Base-by-base conservation (phyloP, 257 asterid genomes). In the Capsicum rhomboideum region DNA sequence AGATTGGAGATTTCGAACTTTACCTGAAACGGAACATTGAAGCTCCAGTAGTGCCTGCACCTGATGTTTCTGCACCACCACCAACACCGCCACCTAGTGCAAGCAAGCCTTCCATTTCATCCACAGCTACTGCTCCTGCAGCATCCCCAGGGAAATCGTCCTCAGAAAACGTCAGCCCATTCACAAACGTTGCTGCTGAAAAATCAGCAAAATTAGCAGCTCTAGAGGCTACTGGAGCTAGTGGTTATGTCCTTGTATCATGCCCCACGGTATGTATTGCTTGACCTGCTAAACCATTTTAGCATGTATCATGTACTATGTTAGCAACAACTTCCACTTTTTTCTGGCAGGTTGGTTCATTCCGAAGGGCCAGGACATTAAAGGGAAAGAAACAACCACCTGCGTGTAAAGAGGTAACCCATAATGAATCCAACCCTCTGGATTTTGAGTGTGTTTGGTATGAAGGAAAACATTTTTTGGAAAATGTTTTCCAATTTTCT, bases 1-100 rank as follows among this genome's bases (percentile, higher is more conserved):
- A 95, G 97, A 67, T 93, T 81, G 98, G 98, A 84, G 93, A 90
- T 90, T 92, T 95, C 42, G 93, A 95, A 86, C 85, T 95, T 90
- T 92, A 92, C 85, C 79, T 93, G 89, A 91, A 91, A 89, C 89
- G 98, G 80, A 91, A 87, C 23, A 86, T 92, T 83, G 91, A 88
- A 80, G 86, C 90, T 68, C 89, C 91, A 44, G 31, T 83, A 88
- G 85, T 85, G 83, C 91, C 91, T 69, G 88, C 87, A 55, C 90
- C 90, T 82, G 79, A 86, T 85, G 86, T 85, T 83, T 77, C 91
- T 37, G 87, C 92, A 59, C 79, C 90, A 71, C 63, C 92, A 74
- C 55, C 55, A 42, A 31, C 55, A 42, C 86, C 87, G 80, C 90
- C 93, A 84, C 82, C 95, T 44, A 84, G 82, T 83, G 93, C 92